Percentiles rank a stretch among this genome's conserved stretches.
These are phyloP conservation scores for Hygrocybe punicea DNA, from an alignment of 768 basidiomycete species.

Conservation along the genomic window DNA sequence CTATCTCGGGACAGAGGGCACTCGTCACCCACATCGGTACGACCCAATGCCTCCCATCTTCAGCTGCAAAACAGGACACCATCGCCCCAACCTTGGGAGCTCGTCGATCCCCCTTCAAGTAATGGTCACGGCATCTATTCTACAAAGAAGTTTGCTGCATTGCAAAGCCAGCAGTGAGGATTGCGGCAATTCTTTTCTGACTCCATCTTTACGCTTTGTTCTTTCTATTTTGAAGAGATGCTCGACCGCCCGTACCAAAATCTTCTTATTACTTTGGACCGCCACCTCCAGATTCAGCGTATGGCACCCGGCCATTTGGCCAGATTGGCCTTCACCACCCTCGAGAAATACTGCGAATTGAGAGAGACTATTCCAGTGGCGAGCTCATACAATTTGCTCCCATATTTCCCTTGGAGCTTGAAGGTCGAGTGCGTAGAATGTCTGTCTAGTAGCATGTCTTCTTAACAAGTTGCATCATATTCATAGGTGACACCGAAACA, in stretches of 20 bases:
- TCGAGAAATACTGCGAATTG: slow-evolving; percentile 86
- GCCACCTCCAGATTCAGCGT: slow-evolving; percentile 72
- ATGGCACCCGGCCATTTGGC: slow-evolving; percentile 75
- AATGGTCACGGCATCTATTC: slow-evolving; percentile 27
- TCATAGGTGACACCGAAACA: slow-evolving; percentile 83
- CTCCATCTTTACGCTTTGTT: background rate
- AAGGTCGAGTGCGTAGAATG: slow-evolving; percentile 70
- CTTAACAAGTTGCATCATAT: background rate
- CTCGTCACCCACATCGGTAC: background rate
- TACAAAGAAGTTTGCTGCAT: slow-evolving; percentile 39
- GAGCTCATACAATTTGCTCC: slow-evolving; percentile 89
- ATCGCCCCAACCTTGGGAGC: slow-evolving; percentile 68
- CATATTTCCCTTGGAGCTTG: slow-evolving; percentile 86
- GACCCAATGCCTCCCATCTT: background rate
- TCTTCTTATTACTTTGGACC: slow-evolving; percentile 86
- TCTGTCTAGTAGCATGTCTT: background rate
- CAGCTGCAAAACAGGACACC: slow-evolving; percentile 19
- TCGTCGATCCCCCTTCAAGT: slow-evolving; percentile 46
- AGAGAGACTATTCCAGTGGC: slow-evolving; percentile 88
- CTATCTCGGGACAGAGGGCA: background rate
- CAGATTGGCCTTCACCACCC: slow-evolving; percentile 88
- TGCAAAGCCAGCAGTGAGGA: slow-evolving; percentile 46
- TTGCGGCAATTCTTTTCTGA: slow-evolving; percentile 1
- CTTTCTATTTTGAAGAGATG: background rate
- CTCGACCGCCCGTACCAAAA: slow-evolving; percentile 60